Conservation (phyloP, 1,284 basidiomycete species). For the Ustilago bromivora region DNA sequence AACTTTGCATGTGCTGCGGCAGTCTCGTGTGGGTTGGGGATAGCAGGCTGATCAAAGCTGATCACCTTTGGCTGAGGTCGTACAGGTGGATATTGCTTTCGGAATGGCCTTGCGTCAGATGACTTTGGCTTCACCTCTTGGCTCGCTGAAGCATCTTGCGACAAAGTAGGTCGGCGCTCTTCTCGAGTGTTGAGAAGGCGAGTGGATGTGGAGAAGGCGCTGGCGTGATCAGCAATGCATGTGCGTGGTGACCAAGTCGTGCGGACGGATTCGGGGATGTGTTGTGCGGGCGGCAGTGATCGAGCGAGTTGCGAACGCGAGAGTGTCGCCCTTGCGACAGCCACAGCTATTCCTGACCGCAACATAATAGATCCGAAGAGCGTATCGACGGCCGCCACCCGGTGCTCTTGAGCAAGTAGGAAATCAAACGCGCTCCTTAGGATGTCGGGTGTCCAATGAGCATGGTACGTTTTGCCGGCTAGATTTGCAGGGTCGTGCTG, state of each 20-base stretch:
- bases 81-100: constrained; percentile 62
- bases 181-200: constrained; percentile 6
- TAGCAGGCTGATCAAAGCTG: constrained; percentile 66
- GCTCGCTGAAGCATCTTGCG: constrained; percentile 6
- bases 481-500: not conserved
- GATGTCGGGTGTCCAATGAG: not conserved
- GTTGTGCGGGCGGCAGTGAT: not conserved
- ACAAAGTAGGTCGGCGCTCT: constrained; percentile 9
- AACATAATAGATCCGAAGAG: constrained; percentile 10
- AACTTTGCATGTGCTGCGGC: constrained; percentile 64
- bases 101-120: constrained; percentile 39
- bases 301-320: constrained; percentile 1
- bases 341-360: constrained; percentile 16
- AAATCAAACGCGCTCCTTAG: not conserved
- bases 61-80: constrained; percentile 55
- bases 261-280: not conserved
- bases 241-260: not conserved
- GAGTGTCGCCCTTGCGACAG: constrained; percentile 9
- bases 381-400: not conserved
- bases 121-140: constrained; percentile 3
- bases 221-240: constrained; percentile 8
- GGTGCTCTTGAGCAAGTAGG: not conserved
- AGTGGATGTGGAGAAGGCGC: constrained; percentile 13
- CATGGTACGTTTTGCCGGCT: not conserved
- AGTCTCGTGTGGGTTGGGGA: constrained; percentile 64